Base-by-base conservation (phyloP, 1,139 yeast species). In the Blastobotrys proliferans region DNA sequence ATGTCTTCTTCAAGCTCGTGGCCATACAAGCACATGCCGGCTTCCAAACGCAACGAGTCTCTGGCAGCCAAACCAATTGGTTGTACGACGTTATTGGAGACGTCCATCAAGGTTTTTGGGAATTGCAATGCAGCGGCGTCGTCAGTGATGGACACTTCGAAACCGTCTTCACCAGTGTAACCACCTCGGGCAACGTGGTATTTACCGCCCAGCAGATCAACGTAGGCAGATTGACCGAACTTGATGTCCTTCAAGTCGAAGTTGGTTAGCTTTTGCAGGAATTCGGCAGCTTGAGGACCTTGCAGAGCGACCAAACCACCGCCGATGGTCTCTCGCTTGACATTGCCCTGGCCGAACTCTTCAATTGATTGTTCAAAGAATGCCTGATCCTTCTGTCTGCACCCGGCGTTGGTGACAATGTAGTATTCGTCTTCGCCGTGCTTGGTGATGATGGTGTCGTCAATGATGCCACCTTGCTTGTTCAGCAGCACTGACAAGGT, bases 161-260 rank as follows among this genome's bases (percentile, higher is more conserved):
- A 90, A 1, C 98, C 98, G 62, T 92, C 98, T 66, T 92, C 98
- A 24, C 98, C 98, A 3, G 98, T 92, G 69, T 92, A 92, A 1
- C 98, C 98, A 21, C 95, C 86, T 65, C 98, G 81, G 8, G 96
- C 87, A 25, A 86, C 74, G 59, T 87, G 95, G 47, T 84, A 61
- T 43, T 58, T 53, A 43, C 58, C 63, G 16, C 72, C 72, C 29
- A 67, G 61, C 20, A 86, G 62, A 36, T 69, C 70, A 39, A 83
- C 68, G 53, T 70, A 76, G 34, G 73, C 74, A 29, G 94, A 74
- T 52, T 77, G 73, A 41, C 97, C 97, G 60, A 92, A 92, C 53
- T 75, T 78, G 49, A 92, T 69, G 46, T 72, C 68, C 18, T 72
- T 64, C 46, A 92, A 70, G 53, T 80, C 77, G 42, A 70, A 71